Conservation (phyloP, 2,329 filamentous ascomycete species). For the Aureobasidium sp. region DNA sequence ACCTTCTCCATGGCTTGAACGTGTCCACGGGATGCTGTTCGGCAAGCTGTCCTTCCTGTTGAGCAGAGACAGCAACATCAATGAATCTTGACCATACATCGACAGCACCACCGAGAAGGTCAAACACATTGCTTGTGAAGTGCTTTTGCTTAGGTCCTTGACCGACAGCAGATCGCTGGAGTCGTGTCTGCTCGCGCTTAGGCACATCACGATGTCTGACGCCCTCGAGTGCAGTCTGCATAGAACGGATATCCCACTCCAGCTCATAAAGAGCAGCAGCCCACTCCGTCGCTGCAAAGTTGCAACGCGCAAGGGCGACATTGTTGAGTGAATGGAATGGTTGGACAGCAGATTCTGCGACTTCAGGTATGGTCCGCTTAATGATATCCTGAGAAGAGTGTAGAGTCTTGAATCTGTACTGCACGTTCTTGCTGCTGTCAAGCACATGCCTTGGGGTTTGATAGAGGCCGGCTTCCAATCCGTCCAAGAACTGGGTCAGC, state of each 20-base stretch:
- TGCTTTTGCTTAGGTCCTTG: slow-evolving; percentile 18
- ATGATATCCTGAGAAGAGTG: neutral
- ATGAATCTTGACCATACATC: slow-evolving; percentile 9
- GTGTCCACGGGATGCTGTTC: neutral
- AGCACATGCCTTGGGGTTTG: neutral
- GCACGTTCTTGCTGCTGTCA: neutral
- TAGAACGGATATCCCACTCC: slow-evolving; percentile 15
- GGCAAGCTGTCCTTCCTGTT: neutral
- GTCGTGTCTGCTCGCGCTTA: slow-evolving; percentile 17
- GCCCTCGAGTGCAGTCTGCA: slow-evolving; percentile 15
- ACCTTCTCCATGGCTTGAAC: slow-evolving; percentile 26
- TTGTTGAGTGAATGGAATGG: slow-evolving; percentile 43
- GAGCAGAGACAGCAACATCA: neutral
- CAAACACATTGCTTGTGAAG: slow-evolving; percentile 4
- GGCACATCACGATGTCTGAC: slow-evolving; percentile 5
- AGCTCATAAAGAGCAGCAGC: slow-evolving; percentile 17
- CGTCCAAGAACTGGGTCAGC: neutral
- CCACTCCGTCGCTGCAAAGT: neutral
- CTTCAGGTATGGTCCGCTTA: neutral
- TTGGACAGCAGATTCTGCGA: slow-evolving; percentile 30
- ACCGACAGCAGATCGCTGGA: slow-evolving; percentile 20
- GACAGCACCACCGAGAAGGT: neutral
- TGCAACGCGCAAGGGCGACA: slow-evolving; percentile 32
- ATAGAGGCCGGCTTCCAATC: neutral
- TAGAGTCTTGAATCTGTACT: neutral